Evolutionary conservation across 225 moss, liverwort and hornwort genomes (phyloP).

Genomic region (Thuidium tamariscinum): DNA sequence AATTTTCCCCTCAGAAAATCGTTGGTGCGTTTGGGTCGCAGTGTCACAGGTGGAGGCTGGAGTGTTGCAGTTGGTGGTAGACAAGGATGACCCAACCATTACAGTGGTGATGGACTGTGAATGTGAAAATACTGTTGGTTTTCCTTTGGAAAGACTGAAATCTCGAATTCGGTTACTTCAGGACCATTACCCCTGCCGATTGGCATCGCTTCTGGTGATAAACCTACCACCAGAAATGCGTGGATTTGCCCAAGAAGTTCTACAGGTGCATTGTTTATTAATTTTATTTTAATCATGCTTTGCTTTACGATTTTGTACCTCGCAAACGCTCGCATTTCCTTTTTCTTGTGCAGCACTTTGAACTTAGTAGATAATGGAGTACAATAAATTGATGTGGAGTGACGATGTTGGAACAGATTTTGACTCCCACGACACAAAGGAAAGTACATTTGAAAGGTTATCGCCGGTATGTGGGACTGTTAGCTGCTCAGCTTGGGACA

Average conservation of each 20-base stretch:
- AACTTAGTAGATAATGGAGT: background rate
- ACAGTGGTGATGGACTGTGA: constrained; percentile 92
- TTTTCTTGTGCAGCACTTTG: background rate
- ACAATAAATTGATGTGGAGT: background rate
- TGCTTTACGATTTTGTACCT: background rate
- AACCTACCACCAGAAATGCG: constrained; percentile 88
- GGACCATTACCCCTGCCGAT: constrained; percentile 86
- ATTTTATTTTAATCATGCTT: background rate
- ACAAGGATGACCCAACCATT: constrained; percentile 62
- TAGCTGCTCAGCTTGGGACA: constrained; percentile 49
- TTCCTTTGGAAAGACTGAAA: constrained; percentile 82
- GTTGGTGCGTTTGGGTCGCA: constrained; percentile 12
- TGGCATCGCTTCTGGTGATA: constrained; percentile 66
- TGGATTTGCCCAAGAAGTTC: constrained; percentile 58
- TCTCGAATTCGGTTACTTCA: constrained; percentile 76
- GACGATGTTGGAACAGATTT: constrained; percentile 35
- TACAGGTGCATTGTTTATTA: constrained; percentile 43
- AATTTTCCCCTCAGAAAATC: background rate
- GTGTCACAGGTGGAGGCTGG: constrained; percentile 98
- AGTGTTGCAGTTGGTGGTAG: constrained; percentile 44
- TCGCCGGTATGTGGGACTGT: constrained; percentile 42
- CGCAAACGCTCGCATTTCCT: background rate
- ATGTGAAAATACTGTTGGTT: constrained; percentile 66
- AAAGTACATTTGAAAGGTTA: constrained; percentile 74
- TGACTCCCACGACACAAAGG: constrained; percentile 50